Evolutionary conservation across 331 rosid species (phyloP), one percentile per base, ranked within the genome.

Genomic region (Malus hybrid): DNA sequence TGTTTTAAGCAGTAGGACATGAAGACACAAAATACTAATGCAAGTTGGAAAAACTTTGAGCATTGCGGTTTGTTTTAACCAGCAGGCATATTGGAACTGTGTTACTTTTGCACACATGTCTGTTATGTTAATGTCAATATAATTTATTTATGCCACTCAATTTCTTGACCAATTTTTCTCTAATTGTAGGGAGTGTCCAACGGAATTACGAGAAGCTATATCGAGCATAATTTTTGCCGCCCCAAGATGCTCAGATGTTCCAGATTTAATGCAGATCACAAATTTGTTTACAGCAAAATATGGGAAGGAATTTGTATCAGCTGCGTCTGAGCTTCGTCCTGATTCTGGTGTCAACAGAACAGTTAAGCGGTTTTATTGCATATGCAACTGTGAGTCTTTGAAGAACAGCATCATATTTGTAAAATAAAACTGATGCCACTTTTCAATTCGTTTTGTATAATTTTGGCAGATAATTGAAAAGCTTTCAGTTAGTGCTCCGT

Each of bases 301-400:
- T 73, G 97, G 99, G 65, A 94, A 94, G 86, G 96, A 90, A 75
- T 94, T 94, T 68, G 79, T 87, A 76, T 73, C 86, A 66, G 85
- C 92, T 44, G 86, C 75, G 12, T 85, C 97, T 59, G 99, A 94
- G 79, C 99, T 94, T 85, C 97, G 93, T 79, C 99, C 99, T 65
- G 99, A 94, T 85, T 94, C 99, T 3, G 91, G 97, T 65, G 97
- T 94, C 81, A 94, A 94, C 75, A 96, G 99, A 85, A 90, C 80
- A 71, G 99, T 94, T 83, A 83, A 77, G 82, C 82, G 72, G 68
- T 77, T 80, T 79, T 70, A 32, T 36, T 74, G 19, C 56, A 22
- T 71, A 50, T 77, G 69, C 56, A 24, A 70, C 62, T 44, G 50
- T 67, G 65, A 80, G 70, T 64, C 75, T 61, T 67, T 67, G 28